phyloP scores from a whole-genome alignment of 2,329 filamentous ascomycete genomes.

The Tolypocladium capitatum region DNA sequence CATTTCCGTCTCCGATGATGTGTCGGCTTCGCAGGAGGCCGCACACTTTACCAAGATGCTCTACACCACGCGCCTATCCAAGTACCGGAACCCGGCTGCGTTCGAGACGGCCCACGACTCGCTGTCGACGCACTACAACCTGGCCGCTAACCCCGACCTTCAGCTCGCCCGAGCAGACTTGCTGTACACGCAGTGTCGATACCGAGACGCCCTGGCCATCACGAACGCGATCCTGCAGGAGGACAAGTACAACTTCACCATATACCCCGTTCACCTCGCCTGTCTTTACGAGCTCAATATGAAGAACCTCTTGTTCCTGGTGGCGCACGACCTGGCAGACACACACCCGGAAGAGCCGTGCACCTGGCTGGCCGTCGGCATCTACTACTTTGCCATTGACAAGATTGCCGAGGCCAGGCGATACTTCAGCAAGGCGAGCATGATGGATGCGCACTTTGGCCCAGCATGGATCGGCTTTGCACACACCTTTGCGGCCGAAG shows the following conservation, averaged over 20 bases:
- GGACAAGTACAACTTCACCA: slow-evolving; percentile 78
- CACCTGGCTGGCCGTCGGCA: slow-evolving; percentile 86
- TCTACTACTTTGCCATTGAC: slow-evolving; percentile 82
- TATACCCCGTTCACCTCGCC: slow-evolving; percentile 84
- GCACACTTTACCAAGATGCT: slow-evolving; percentile 91
- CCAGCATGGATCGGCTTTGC: slow-evolving; percentile 98
- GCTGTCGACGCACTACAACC: slow-evolving; percentile 83
- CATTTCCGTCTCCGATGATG: slow-evolving; percentile 52
- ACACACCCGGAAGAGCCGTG: slow-evolving; percentile 82
- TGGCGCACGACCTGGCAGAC: slow-evolving; percentile 86
- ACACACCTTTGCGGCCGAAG: slow-evolving; percentile 94
- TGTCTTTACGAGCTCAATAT: slow-evolving; percentile 78
- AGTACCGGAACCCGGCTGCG: slow-evolving; percentile 76
- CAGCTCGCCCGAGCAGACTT: slow-evolving; percentile 82
- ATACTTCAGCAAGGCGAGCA: slow-evolving; percentile 93
- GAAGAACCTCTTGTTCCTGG: slow-evolving; percentile 80
- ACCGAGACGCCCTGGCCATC: slow-evolving; percentile 71
- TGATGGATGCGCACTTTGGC: slow-evolving; percentile 96
- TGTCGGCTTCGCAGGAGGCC: slow-evolving; percentile 65
- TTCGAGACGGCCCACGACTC: slow-evolving; percentile 82
- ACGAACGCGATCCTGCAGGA: slow-evolving; percentile 71
- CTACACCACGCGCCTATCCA: slow-evolving; percentile 89
- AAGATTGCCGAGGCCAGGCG: slow-evolving; percentile 87
- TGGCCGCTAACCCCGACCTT: slow-evolving; percentile 76
- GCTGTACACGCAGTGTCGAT: slow-evolving; percentile 87